Percentiles rank a stretch among this genome's conserved stretches.
These are phyloP conservation scores for Podila verticillata DNA, from an alignment of 192 early-diverging fungal genomes.

Conservation along the genomic window DNA sequence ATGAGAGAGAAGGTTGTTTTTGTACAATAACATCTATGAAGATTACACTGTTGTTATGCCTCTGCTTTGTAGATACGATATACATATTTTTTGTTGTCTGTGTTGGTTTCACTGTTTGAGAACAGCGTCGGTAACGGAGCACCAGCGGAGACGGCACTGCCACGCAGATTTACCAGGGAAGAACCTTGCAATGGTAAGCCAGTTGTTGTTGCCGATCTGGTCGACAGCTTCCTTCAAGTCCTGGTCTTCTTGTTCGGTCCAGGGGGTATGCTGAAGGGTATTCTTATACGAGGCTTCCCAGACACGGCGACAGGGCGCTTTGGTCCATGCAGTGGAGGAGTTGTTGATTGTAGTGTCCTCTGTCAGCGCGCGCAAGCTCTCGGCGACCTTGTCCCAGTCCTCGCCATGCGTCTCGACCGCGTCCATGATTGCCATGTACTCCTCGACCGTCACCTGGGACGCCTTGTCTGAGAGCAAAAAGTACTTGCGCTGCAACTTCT, in stretches of 20 bases:
- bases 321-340: conserved; percentile 26
- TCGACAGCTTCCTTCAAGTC: conserved; percentile 20
- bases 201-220: conserved; percentile 13
- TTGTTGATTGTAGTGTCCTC: background rate
- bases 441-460: conserved; percentile 20
- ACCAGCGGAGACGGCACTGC: conserved; percentile 52
- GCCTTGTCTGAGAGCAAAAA: conserved; percentile 45
- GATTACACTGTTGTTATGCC: too few relatives aligned
- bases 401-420: conserved; percentile 36
- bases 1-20: background rate
- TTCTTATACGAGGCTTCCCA: conserved; percentile 46
- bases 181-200: conserved; percentile 22
- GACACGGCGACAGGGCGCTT: conserved; percentile 42
- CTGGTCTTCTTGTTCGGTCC: conserved; percentile 26
- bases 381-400: conserved; percentile 40
- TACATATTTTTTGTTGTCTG: too few relatives aligned
- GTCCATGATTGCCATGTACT: conserved; percentile 43
- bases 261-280: conserved; percentile 26
- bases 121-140: background rate
- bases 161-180: conserved; percentile 44
- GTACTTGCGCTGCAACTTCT: conserved; percentile 23
- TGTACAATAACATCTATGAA: background rate
- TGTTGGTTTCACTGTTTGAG: too few relatives aligned
- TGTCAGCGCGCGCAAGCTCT: background rate
- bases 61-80: too few relatives aligned